Evolutionary conservation across 176 grass and related monocot species (phyloP), one percentile per base, ranked within the genome.

Genomic region (Triticum turgidum): DNA sequence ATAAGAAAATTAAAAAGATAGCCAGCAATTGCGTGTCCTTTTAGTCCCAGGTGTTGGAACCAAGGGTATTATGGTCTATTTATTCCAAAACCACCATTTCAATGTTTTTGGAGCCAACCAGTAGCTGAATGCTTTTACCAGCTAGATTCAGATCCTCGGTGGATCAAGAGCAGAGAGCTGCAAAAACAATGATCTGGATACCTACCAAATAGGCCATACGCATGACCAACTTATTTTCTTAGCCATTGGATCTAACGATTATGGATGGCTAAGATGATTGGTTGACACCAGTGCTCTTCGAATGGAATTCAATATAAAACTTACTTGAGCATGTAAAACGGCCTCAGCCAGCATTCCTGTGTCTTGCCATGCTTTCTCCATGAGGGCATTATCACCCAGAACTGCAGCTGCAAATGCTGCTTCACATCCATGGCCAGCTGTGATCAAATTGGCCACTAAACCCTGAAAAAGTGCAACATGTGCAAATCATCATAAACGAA

Each of bases 311-410:
- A 87, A 79, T n/a, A 83, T 8, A 73, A 30, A 80, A 83, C 92
- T 90, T 91, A 99, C 97, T 82, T 99, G 94, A 91, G 97, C 77
- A 91, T 99, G 97, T 78, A 99, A 89, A 83, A 99, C 97, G 49
- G 94, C 92, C 80, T 99, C 97, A 12, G 94, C 89, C 52, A 99
- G 75, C 97, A 99, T 99, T 74, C 94, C 97, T 73, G 97, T 99
- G 76, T 96, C 97, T 76, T 94, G 92, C 97, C 97, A 99, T 77
- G 97, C 94, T 86, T 99, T 99, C 82, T 96, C 97, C 97, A 99
- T 99, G 61, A 99, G 85, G 12, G 94, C 77, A 65, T 99, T 99
- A 89, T 99, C 97, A 61, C 97, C 97, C 21, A 99, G 88, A 80
- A 99, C 89, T 61, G 97, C 94, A 69, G 94, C 92, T 80, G 97